Conservation (phyloP, 495 filamentous ascomycete species). For the Schizothecium vesticola region DNA sequence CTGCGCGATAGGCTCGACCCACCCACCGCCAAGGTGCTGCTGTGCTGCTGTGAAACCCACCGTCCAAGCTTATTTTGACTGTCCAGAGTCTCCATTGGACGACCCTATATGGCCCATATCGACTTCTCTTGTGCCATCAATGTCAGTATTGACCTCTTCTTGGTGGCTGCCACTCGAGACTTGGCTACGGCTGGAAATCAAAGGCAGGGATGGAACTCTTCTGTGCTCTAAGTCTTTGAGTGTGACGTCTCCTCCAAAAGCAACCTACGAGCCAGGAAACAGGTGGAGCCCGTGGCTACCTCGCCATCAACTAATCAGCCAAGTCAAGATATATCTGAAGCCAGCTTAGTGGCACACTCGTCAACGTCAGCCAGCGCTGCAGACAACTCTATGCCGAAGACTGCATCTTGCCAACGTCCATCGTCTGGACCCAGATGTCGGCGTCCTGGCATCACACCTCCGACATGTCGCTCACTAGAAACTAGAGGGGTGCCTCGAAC, state of each 20-base stretch:
- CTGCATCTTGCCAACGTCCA: not conserved
- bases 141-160: not conserved
- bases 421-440: not conserved
- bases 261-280: not conserved
- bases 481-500: not conserved
- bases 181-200: not conserved
- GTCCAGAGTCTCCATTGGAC: slow-evolving; percentile 8
- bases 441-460: not conserved
- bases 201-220: not conserved
- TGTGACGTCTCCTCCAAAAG: not conserved
- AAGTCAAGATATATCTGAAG: too few species aligned
- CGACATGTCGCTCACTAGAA: not conserved
- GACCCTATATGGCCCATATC: slow-evolving; percentile 3
- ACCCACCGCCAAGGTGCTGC: not conserved
- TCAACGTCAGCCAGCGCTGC: not conserved
- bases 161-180: not conserved
- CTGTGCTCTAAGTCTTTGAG: not conserved
- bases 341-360: too few species aligned
- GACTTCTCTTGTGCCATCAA: not conserved
- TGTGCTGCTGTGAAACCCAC: slow-evolving; percentile 12
- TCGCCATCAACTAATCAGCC: too few species aligned
- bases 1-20: not conserved
- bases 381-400: not conserved
- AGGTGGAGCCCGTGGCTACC: too few species aligned
- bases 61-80: slow-evolving; percentile 20